These are phyloP conservation scores for Clathrus columnatus DNA, from an alignment of 768 basidiomycete species.

Conservation along the genomic window DNA sequence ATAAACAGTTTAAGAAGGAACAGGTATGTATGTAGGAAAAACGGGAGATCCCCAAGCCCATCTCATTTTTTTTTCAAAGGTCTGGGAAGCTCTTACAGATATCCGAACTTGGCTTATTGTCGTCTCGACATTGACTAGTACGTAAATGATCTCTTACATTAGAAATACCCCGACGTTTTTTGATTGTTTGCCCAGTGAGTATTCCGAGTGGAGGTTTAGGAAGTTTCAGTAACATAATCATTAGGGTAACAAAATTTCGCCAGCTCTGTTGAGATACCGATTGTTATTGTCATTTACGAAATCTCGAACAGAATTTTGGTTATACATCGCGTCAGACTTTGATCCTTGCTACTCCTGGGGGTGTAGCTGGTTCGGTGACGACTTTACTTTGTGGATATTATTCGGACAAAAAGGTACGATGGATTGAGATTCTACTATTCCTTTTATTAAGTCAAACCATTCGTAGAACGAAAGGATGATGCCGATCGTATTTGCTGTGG, in stretches of 20 bases:
- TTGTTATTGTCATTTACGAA: not conserved
- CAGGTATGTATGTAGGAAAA: conserved; percentile 30
- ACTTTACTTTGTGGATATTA: conserved; percentile 53
- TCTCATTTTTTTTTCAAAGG: not conserved
- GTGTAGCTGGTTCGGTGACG: conserved; percentile 39
- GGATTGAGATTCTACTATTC: no score
- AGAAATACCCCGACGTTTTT: conserved; percentile 6
- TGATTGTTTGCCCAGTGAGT: conserved; percentile 34
- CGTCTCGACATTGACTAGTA: conserved; percentile 51
- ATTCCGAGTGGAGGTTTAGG: conserved; percentile 57
- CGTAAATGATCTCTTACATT: conserved; percentile 22
- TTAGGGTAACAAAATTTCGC: conserved; percentile 35
- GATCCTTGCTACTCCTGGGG: conserved; percentile 50
- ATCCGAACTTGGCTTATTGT: conserved; percentile 55
- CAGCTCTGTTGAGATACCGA: no score
- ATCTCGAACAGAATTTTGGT: conserved; percentile 38
- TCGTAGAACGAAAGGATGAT: conserved; percentile 55
- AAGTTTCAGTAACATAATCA: conserved; percentile 57
- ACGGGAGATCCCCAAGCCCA: not conserved
- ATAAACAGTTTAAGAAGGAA: conserved; percentile 49
- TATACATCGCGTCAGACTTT: conserved; percentile 59
- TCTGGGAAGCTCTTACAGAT: conserved; percentile 45
- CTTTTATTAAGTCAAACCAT: not conserved
- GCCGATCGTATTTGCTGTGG: conserved; percentile 47
- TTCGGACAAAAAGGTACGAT: conserved; percentile 57